Evolutionary conservation across 768 basidiomycete species (phyloP), one percentile per base, ranked within the genome.

Genomic region (Suillus spraguei): DNA sequence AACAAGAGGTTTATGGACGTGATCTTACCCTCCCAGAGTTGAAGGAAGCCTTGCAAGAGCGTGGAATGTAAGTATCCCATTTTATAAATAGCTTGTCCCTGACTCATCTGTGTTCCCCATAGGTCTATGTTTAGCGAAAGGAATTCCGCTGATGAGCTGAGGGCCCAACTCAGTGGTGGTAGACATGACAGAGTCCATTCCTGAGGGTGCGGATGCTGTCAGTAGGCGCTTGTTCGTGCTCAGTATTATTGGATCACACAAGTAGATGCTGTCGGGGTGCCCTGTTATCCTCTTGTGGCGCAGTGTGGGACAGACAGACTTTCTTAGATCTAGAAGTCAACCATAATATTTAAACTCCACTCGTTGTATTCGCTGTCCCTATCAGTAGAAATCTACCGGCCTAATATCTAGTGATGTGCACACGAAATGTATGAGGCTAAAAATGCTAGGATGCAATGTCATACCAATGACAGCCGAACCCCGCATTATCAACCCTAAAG

Each of bases 101-200:
- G 47, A 66, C n/a, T n/a, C 24, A 22, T 11, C 61, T 47, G 39
- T 49, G 20, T 46, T 56, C n/a, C 24, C 63, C 59, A 28, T 35
- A 36, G 35, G 46, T 38, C 47, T 35, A 36, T 61, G 82, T 80
- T 81, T 32, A 79, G 81, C 11, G 77, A 77, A 11, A 77, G 70
- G 7, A 69, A 81, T 9, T 72, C 78, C 33, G 72, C 71, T n/a
- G 78, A 81, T 53, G 77, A 77, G 32, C 82, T 85, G 72, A 79
- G 81, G 64, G 73, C 80, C 14, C 82, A 81, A 49, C 76, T 92
- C 13, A 73, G 54, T 87, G 86, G 87, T 92, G 91, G 91, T 92
- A 41, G 79, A 84, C 38, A 78, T 77, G 33, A 79, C 83, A 11
- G 77, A 79, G 55, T 69, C 75, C 52, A 68, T 74, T 16, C 69